Conservation (phyloP, 2,329 filamentous ascomycete genomes). For the Diaporthe velutina region DNA sequence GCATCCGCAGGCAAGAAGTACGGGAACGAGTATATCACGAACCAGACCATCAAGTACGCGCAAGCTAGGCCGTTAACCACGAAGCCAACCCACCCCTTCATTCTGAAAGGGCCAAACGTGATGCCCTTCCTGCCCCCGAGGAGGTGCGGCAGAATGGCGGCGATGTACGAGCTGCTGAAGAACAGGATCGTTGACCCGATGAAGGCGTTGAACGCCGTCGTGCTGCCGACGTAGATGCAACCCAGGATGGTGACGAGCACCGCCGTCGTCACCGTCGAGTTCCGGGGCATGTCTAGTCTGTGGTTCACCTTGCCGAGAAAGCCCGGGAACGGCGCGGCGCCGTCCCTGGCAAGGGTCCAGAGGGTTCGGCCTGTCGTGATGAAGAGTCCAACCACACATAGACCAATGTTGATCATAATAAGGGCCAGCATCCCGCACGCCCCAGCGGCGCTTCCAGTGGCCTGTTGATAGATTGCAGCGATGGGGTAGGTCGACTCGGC, state of each 20-base stretch:
- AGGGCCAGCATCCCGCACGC: slow-evolving; percentile 63
- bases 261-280: slow-evolving; percentile 63
- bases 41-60: slow-evolving; percentile 68
- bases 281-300: slow-evolving; percentile 51
- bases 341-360: slow-evolving; percentile 57
- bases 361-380: slow-evolving; percentile 56
- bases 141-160: slow-evolving; percentile 72
- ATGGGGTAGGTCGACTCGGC: slow-evolving; percentile 70
- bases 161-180: slow-evolving; percentile 67
- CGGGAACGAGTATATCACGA: slow-evolving; percentile 73
- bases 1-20: slow-evolving; percentile 56
- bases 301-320: slow-evolving; percentile 48
- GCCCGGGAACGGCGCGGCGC: slow-evolving; percentile 51
- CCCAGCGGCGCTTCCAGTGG: slow-evolving; percentile 63
- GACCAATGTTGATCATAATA: slow-evolving; percentile 53
- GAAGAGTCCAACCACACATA: slow-evolving; percentile 52
- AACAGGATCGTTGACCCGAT: slow-evolving; percentile 63
- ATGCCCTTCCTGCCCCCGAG: slow-evolving; percentile 59
- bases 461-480: slow-evolving; percentile 74
- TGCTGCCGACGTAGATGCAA: slow-evolving; percentile 74
- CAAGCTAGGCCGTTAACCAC: slow-evolving; percentile 61
- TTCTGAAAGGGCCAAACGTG: slow-evolving; percentile 67
- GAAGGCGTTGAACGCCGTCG: slow-evolving; percentile 76
- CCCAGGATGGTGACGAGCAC: slow-evolving; percentile 66
- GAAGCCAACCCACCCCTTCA: slow-evolving; percentile 59